Evolutionary conservation across 768 basidiomycete species (phyloP), one percentile per base, ranked within the genome.

Genomic region (Lanmaoa pseudosensibilis): DNA sequence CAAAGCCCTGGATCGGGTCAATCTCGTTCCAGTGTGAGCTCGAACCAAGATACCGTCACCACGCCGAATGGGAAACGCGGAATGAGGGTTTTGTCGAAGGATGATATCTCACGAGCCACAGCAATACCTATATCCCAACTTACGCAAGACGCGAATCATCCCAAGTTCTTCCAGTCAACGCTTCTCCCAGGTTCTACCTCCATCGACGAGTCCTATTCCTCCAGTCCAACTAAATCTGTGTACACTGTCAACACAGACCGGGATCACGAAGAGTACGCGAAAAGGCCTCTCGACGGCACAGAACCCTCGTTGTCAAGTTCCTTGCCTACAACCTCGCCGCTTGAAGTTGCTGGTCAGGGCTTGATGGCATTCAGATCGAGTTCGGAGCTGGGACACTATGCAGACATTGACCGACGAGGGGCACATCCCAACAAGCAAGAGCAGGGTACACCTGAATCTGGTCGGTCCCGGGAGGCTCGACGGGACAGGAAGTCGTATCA

Each of bases 321-420:
- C 16, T 69, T 84, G 27, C 84, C 83, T 10, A 69, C 75, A 3
- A 71, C 75, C 19, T 83, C 80, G 7, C 74, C 83, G 25, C 69
- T 81, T 25, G 74, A 75, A 16, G 67, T 65, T 41, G 69, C 66
- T 12, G 52, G 65, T 30, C 72, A 71, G 25, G 58, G 63, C 16
- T 69, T 68, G 11, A 68, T 70, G 23, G 50, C 73, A 13, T 55
- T 77, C 53, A 83, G 90, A 47, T 83, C 90, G 8, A 90, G 86
- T 68, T 93, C 92, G 27, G 91, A 91, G 69, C 76, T 91, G 43
- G 91, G 91, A 5, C 86, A 92, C 66, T 92, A 93, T 69, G 65
- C 85, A 41, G 91, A 92, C 71, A 68, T 85, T 56, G 80, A 82
- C 41, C 70, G 65, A 62, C 73, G 65, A 56, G 67, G 37, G 61